A percentile compares a stretch with the other conserved stretches of the same genome.
Conservation (phyloP, 352 stramenopile species). For the Phytophthora cryptogea region DNA sequence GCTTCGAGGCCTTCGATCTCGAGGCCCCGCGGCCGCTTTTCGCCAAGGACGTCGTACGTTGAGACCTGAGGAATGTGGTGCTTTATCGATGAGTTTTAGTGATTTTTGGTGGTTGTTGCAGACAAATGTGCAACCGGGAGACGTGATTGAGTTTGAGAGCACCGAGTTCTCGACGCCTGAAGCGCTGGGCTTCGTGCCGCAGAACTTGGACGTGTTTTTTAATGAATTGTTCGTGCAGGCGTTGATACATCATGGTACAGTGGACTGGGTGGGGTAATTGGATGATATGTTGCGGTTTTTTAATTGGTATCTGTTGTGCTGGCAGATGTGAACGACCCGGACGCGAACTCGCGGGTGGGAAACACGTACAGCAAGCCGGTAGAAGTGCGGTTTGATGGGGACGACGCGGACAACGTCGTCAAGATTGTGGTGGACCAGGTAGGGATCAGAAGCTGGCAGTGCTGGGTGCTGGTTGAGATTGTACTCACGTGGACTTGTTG, state of each 20-base stretch:
- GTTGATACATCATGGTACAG: slow-evolving; percentile 65
- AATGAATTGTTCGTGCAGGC: slow-evolving; percentile 62
- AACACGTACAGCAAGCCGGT: slow-evolving; percentile 70
- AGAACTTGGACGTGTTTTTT: slow-evolving; percentile 51
- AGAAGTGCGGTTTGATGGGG: slow-evolving; percentile 38
- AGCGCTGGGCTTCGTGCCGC: slow-evolving; percentile 64
- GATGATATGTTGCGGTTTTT: background rate
- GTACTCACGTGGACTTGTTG: background rate
- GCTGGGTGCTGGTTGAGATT: too few species aligned
- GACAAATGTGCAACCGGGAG: slow-evolving; percentile 51
- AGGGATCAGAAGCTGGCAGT: background rate
- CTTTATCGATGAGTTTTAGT: slow-evolving; percentile 2
- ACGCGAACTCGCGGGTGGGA: slow-evolving; percentile 61
- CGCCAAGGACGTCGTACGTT: slow-evolving; percentile 62
- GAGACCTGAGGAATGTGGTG: background rate
- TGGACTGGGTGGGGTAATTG: background rate
- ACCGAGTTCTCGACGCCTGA: slow-evolving; percentile 59
- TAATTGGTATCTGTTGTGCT: background rate
- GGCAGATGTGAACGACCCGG: slow-evolving; percentile 66
- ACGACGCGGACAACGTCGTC: slow-evolving; percentile 38
- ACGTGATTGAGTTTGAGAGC: slow-evolving; percentile 71
- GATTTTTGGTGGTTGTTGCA: slow-evolving; percentile 20
- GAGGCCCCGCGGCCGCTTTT: slow-evolving; percentile 64
- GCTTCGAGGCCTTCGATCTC: slow-evolving; percentile 63
- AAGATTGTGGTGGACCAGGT: slow-evolving; percentile 61